Evolutionary conservation across 1,139 yeast genomes (phyloP).

Genomic region (Entelexis paramagnoliae): DNA sequence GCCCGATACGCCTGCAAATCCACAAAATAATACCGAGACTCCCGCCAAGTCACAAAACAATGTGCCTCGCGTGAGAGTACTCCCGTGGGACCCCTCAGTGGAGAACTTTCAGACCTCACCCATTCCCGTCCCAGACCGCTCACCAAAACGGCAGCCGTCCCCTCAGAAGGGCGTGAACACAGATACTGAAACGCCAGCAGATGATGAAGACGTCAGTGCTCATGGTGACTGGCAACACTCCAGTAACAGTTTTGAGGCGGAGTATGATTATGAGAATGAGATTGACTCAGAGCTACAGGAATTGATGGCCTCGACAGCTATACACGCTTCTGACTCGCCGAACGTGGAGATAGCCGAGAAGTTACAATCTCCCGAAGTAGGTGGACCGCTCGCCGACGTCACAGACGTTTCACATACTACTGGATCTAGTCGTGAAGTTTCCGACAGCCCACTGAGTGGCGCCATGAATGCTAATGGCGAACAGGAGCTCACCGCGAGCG

Average conservation of each 20-base stretch:
- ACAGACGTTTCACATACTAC: too few relatives aligned
- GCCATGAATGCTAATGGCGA: too few relatives aligned
- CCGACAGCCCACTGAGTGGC: too few relatives aligned
- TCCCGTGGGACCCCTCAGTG: constrained; percentile 18
- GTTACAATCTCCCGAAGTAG: too few relatives aligned
- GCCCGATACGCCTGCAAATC: background rate
- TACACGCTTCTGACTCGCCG: background rate
- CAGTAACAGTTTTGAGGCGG: too few relatives aligned
- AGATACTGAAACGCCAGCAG: background rate
- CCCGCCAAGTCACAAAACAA: background rate
- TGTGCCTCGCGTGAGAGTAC: background rate
- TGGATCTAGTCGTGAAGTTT: too few relatives aligned
- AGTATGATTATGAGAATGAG: background rate
- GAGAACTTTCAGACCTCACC: constrained; percentile 9
- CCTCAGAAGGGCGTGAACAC: background rate
- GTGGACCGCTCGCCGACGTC: too few relatives aligned
- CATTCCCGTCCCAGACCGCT: constrained; percentile 9
- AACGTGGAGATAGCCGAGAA: too few relatives aligned
- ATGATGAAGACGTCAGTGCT: background rate
- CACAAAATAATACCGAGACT: background rate
- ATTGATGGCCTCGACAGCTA: background rate
- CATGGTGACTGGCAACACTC: background rate
- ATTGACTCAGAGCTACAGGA: background rate
- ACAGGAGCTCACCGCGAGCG: background rate
- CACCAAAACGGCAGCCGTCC: constrained; percentile 6